Evolutionary conservation across 2,329 filamentous ascomycete species (phyloP).

Genomic region (Gnomoniopsis sp.): DNA sequence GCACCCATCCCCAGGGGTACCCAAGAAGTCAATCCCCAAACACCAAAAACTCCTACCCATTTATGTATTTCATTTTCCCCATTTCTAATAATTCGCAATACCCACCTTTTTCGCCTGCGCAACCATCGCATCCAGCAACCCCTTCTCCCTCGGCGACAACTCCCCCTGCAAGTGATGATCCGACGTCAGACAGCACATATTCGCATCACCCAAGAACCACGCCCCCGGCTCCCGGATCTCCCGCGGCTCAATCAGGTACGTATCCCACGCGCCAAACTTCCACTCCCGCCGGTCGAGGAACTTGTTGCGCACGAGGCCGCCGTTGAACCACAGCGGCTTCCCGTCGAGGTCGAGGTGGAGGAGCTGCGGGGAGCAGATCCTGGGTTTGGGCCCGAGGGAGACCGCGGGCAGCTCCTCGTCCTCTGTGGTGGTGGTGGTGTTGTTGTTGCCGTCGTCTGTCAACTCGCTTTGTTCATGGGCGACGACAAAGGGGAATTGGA

Average conservation of each 20-base stretch:
- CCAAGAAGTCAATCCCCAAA: too few relatives aligned
- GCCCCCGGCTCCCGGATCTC: constrained; percentile 24
- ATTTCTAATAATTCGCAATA: constrained; percentile 2
- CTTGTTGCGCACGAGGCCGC: constrained; percentile 40
- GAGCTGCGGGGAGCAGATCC: constrained; percentile 42
- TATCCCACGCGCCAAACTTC: constrained; percentile 33
- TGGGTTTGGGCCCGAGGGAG: constrained; percentile 23
- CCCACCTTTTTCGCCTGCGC: constrained; percentile 20
- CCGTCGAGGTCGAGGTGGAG: constrained; percentile 38
- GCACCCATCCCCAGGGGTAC: too few relatives aligned
- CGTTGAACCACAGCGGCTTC: constrained; percentile 44
- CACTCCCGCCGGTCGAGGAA: constrained; percentile 33
- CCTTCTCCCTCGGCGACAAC: constrained; percentile 25
- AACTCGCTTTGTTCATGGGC: background rate
- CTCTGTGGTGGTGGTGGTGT: constrained; percentile 2
- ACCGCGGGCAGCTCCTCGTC: constrained; percentile 10
- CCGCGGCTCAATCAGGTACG: constrained; percentile 29
- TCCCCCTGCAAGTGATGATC: constrained; percentile 21
- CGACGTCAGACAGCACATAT: constrained; percentile 33
- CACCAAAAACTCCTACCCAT: too few relatives aligned
- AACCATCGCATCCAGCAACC: constrained; percentile 29
- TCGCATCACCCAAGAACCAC: constrained; percentile 32
- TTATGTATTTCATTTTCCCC: too few relatives aligned
- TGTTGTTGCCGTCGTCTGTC: background rate
- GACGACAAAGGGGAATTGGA: background rate